Base-by-base conservation (phyloP, 2,329 filamentous ascomycete genomes). In the Cordyceps tenuipes region DNA sequence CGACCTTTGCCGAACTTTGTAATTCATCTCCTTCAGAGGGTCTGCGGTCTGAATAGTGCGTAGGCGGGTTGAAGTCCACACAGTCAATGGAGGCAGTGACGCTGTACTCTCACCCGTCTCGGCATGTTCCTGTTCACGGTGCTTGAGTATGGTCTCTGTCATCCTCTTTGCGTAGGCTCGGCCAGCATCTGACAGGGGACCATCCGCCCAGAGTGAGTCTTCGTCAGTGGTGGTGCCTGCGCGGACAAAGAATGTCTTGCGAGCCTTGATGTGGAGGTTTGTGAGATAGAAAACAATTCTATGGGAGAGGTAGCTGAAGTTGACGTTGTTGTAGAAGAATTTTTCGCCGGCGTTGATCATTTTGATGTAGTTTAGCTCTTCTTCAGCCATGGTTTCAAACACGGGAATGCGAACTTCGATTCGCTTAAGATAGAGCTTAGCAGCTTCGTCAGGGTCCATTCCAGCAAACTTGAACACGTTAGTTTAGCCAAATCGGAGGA, bases 261-360 rank as follows among this genome's bases (percentile, higher is more conserved):
- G 85, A 53, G 89, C 89, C 73, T 99, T 97, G 79, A 97, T 97
- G 73, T 99, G 94, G 26, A 97, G 80, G 69, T 99, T 99, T 69
- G 96, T 90, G 51, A 99, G 84, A 73, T 97, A 99, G 75, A 99
- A 99, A 59, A 99, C 93, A 65, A 99, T 99, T 62, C 94, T 86
- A 72, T 99, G 92, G 0, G 92, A 96, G 36, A 99, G 82, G 70
- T 99, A 99, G 67, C 92, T 93, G 73, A 99, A 97, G 69, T 88
- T 92, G 71, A 94, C 90, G 66, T 97, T 97, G 77, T 99, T 99
- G 74, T 97, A 93, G 67, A 93, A 88, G 69, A 99, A 88, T 66
- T 91, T 86, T 69, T 93, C 86, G 49, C 94, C 94, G 8, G 94
- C 94, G 67, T 99, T 99, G 71, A 97, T 96, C 93, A 99, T 97